These are phyloP conservation scores for Arthroderma sp. DNA, from an alignment of 2,329 filamentous ascomycete species.

Conservation along the genomic window DNA sequence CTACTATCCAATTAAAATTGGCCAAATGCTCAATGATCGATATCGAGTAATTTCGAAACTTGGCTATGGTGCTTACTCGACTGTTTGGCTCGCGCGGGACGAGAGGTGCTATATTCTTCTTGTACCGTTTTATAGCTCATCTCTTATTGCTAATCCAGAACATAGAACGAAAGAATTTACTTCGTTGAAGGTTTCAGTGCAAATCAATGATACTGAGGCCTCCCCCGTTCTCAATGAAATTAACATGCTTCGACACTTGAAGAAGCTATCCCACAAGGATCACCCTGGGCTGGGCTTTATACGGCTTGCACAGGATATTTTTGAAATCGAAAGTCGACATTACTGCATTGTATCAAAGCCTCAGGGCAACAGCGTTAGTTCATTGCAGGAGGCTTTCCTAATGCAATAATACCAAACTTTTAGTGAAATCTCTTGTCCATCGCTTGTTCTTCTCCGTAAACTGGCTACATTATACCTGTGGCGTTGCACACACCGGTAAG, in stretches of 20 bases:
- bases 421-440: slow-evolving; percentile 12
- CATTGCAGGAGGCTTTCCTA: slow-evolving; percentile 13
- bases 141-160: neutral
- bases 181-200: slow-evolving; percentile 14
- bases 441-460: slow-evolving; percentile 12
- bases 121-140: neutral
- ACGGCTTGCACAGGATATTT: slow-evolving; percentile 16
- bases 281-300: slow-evolving; percentile 13
- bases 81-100: slow-evolving; percentile 16
- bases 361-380: slow-evolving; percentile 15
- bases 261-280: slow-evolving; percentile 7
- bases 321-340: slow-evolving; percentile 14
- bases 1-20: slow-evolving; percentile 15
- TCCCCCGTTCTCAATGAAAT: slow-evolving; percentile 15
- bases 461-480: slow-evolving; percentile 11
- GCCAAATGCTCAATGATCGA: slow-evolving; percentile 12
- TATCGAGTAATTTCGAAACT: slow-evolving; percentile 16
- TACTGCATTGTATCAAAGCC: slow-evolving; percentile 16
- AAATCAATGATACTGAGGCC: slow-evolving; percentile 6
- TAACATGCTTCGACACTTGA: slow-evolving; percentile 12
- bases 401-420: slow-evolving; percentile 12
- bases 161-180: slow-evolving; percentile 10
- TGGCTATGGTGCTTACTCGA: slow-evolving; percentile 16
- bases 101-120: slow-evolving; percentile 4
- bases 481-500: slow-evolving; percentile 14